phyloP scores from a whole-genome alignment of 2,329 filamentous ascomycete species.

The Nemania bipapillata region DNA sequence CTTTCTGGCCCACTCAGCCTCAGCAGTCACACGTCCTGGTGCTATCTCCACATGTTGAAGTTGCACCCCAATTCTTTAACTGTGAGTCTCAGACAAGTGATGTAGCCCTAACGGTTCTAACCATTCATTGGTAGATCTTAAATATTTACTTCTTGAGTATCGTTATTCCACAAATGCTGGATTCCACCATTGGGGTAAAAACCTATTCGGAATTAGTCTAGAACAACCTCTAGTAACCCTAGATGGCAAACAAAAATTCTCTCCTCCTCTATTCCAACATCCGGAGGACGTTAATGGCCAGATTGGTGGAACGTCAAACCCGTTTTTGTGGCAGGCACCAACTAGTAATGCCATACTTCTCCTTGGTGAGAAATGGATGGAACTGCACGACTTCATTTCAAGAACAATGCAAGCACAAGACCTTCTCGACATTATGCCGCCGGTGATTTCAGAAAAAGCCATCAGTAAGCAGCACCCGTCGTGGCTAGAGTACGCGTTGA shows the following conservation, averaged over 20 bases:
- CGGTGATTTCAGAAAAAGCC: conserved; percentile 62
- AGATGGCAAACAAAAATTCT: conserved; percentile 68
- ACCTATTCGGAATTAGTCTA: conserved; percentile 81
- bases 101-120: background rate
- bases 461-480: conserved; percentile 49
- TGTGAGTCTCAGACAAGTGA: conserved; percentile 59
- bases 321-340: conserved; percentile 87
- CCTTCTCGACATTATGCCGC: conserved; percentile 51
- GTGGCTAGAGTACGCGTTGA: conserved; percentile 71
- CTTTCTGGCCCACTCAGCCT: conserved; percentile 80
- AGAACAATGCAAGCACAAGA: conserved; percentile 64
- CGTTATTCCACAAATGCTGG: conserved; percentile 69
- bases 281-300: conserved; percentile 46
- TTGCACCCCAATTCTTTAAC: conserved; percentile 84
- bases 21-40: conserved; percentile 79
- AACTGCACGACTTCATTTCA: conserved; percentile 83
- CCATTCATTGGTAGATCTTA: conserved; percentile 66
- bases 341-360: conserved; percentile 84
- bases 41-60: conserved; percentile 81
- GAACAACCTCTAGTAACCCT: conserved; percentile 74
- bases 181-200: conserved; percentile 59
- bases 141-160: conserved; percentile 80
- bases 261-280: conserved; percentile 51
- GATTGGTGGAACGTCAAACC: conserved; percentile 54
- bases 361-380: conserved; percentile 85